These are phyloP conservation scores for Suhomyces guaymorum DNA, from an alignment of 1,139 yeast genomes.

Conservation along the genomic window DNA sequence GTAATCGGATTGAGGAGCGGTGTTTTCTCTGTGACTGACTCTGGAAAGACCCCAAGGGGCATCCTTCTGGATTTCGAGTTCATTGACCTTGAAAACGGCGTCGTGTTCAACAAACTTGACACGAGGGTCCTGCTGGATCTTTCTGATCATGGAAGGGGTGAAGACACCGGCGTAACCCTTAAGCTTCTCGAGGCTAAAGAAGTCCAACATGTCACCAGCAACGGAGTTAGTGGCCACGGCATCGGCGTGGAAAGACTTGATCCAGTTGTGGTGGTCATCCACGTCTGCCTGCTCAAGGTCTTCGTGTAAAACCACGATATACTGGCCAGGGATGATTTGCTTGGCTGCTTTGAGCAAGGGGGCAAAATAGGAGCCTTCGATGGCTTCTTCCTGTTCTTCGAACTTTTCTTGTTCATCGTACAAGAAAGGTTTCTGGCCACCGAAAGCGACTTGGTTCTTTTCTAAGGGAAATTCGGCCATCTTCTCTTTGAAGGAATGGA, in stretches of 20 bases:
- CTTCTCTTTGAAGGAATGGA: slow-evolving; percentile 1
- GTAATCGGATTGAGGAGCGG: slow-evolving; percentile 23
- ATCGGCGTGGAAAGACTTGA: slow-evolving; percentile 4
- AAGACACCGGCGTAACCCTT: slow-evolving; percentile 40
- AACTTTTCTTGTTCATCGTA: not conserved
- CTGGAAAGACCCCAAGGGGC: slow-evolving; percentile 48
- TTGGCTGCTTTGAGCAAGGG: slow-evolving; percentile 10
- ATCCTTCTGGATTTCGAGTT: slow-evolving; percentile 38
- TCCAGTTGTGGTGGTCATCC: slow-evolving; percentile 10
- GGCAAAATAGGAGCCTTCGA: slow-evolving; percentile 3
- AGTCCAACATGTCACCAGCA: slow-evolving; percentile 13
- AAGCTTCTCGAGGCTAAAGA: slow-evolving; percentile 30
- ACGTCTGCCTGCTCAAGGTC: slow-evolving; percentile 23
- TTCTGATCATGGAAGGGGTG: slow-evolving; percentile 27
- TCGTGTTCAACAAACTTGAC: slow-evolving; percentile 43
- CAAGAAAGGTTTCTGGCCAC: slow-evolving; percentile 1
- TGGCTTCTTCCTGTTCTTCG: not conserved
- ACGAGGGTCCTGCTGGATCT: slow-evolving; percentile 28
- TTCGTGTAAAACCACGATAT: slow-evolving; percentile 39
- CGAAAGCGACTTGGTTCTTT: slow-evolving; percentile 3
- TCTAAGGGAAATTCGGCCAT: not conserved
- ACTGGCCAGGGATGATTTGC: slow-evolving; percentile 23
- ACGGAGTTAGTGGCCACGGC: slow-evolving; percentile 1
- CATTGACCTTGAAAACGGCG: slow-evolving; percentile 32
- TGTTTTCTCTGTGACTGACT: slow-evolving; percentile 30